Conservation (phyloP, 176 grass and related monocot genomes). For the Oryza brachyantha region DNA sequence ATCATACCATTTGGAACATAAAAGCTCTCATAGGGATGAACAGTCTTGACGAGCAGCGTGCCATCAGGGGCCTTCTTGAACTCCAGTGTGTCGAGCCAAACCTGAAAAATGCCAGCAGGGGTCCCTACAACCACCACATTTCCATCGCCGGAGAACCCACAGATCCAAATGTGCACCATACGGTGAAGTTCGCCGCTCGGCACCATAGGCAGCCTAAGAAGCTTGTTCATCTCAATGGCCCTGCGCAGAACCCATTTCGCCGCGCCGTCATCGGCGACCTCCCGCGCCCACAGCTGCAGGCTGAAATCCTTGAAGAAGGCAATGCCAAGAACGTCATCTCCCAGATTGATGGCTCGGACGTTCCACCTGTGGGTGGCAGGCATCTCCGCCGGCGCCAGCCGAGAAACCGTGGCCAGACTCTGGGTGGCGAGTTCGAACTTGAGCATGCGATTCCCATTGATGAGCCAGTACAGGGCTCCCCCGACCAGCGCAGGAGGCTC, state of each 20-base stretch:
- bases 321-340: not conserved
- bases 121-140: not conserved
- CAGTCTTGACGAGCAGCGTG: not conserved
- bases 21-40: constrained; percentile 13
- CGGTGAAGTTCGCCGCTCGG: not conserved
- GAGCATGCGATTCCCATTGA: not conserved
- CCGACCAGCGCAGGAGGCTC: constrained; percentile 2
- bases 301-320: not conserved
- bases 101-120: not conserved
- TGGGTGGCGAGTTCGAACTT: not conserved
- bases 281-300: not conserved
- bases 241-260: not conserved
- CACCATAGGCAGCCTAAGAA: not conserved
- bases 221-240: not conserved
- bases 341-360: not conserved
- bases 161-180: not conserved
- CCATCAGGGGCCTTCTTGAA: not conserved
- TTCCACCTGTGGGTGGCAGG: constrained; percentile 5
- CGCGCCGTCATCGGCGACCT: not conserved
- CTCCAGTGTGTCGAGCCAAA: not conserved
- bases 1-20: constrained; percentile 5
- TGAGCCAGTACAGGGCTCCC: constrained; percentile 13
- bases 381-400: not conserved
- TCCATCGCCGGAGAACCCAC: constrained; percentile 6
- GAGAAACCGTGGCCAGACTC: too few relatives aligned